A percentile compares a stretch with the other conserved stretches of the same genome.
phyloP scores from a whole-genome alignment of 306 rosid genomes.

The Vigna nakashimae region DNA sequence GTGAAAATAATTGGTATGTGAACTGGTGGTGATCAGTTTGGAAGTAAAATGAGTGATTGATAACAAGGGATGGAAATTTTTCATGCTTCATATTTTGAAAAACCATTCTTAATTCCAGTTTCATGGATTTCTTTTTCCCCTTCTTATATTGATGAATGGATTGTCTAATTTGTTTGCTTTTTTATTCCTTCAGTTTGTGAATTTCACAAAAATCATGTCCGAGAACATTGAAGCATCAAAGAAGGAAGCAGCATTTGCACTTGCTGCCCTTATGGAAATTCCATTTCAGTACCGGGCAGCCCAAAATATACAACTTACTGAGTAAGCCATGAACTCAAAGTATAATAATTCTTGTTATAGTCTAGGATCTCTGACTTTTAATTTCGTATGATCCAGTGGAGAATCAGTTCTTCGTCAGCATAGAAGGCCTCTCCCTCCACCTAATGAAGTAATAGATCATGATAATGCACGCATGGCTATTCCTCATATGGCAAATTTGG shows the following conservation, averaged over 20 bases:
- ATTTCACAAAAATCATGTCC: constrained; percentile 93
- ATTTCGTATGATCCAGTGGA: constrained; percentile 50
- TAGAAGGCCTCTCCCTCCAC: constrained; percentile 81
- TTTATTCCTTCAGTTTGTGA: constrained; percentile 72
- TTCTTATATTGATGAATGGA: constrained; percentile 7
- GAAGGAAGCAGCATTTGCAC: constrained; percentile 93
- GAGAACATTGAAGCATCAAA: constrained; percentile 73
- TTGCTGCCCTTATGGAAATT: constrained; percentile 97
- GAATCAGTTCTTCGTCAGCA: constrained; percentile 50
- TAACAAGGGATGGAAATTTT: not conserved
- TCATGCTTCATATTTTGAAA: constrained; percentile 7
- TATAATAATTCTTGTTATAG: constrained; percentile 12
- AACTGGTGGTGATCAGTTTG: not conserved
- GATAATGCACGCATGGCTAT: constrained; percentile 59
- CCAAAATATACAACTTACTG: constrained; percentile 51
- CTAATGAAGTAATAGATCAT: constrained; percentile 69
- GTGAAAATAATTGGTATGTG: constrained; percentile 24
- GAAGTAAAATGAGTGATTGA: not conserved
- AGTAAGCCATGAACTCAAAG: constrained; percentile 55
- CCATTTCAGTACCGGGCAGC: constrained; percentile 84
- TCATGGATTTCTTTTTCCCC: not conserved
- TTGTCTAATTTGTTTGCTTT: constrained; percentile 15
- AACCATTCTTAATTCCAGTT: not conserved
- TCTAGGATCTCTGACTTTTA: constrained; percentile 34
- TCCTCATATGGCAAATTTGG: constrained; percentile 45